Conservation (phyloP, 2,329 filamentous ascomycete genomes). For the Clarireedia paspali region DNA sequence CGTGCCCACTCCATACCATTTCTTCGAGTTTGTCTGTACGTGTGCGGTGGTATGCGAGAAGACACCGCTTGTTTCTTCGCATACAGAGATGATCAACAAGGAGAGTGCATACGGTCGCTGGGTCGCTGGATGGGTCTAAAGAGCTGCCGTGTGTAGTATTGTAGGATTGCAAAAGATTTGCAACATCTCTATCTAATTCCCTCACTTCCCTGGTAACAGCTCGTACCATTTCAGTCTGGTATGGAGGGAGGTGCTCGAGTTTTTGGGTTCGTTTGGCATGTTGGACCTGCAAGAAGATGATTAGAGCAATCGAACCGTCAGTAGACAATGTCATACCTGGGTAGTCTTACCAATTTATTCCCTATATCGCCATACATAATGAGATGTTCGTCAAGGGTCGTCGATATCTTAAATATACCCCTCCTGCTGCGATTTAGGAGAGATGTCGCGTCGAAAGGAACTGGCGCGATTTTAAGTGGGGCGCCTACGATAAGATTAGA, state of each 20-base stretch:
- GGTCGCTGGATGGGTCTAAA: slow-evolving; percentile 81
- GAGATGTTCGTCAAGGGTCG: not conserved
- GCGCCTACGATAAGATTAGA: not conserved
- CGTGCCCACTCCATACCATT: slow-evolving; percentile 84
- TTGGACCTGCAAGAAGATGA: slow-evolving; percentile 57
- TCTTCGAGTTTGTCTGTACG: slow-evolving; percentile 88
- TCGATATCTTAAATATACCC: not conserved
- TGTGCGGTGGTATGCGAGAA: slow-evolving; percentile 88
- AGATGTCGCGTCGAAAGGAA: not conserved
- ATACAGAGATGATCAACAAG: slow-evolving; percentile 93
- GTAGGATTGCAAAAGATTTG: slow-evolving; percentile 72
- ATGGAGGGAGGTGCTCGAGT: slow-evolving; percentile 77
- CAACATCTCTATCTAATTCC: slow-evolving; percentile 82
- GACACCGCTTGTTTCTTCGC: slow-evolving; percentile 90
- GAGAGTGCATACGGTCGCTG: slow-evolving; percentile 77
- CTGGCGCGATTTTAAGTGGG: not conserved
- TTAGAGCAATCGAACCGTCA: not conserved
- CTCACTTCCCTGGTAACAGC: slow-evolving; percentile 84
- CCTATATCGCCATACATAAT: slow-evolving; percentile 64
- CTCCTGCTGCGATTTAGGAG: not conserved
- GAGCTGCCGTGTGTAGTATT: slow-evolving; percentile 45
- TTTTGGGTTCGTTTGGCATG: slow-evolving; percentile 93
- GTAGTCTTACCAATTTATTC: slow-evolving; percentile 52
- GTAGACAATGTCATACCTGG: too few species aligned
- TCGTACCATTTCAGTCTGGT: slow-evolving; percentile 86